These are phyloP conservation scores for Sphaerobolus stellatus DNA, from an alignment of 1,284 basidiomycete genomes.

Conservation along the genomic window DNA sequence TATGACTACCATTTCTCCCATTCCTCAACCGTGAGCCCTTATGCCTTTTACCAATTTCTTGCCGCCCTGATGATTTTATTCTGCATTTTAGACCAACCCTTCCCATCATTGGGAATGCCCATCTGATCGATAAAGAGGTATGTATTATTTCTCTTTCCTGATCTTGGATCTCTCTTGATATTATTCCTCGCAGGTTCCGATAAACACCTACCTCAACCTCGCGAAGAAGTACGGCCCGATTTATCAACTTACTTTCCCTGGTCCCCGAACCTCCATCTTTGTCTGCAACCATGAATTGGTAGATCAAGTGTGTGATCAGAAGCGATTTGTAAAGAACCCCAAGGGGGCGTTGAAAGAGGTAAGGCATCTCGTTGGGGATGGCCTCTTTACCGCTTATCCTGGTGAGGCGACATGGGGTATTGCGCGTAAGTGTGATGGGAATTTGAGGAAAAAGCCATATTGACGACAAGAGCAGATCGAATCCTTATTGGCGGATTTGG, in stretches of 20 bases:
- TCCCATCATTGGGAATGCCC: conserved; percentile 46
- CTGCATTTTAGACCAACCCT: conserved; percentile 27
- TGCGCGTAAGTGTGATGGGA: conserved; percentile 36
- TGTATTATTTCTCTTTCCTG: neutral
- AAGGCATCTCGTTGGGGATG: conserved; percentile 45
- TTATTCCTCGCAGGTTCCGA: neutral
- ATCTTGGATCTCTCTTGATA: neutral
- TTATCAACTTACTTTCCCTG: conserved; percentile 41
- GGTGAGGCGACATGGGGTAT: conserved; percentile 51
- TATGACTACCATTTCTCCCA: conserved; percentile 27
- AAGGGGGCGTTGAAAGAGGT: conserved; percentile 37
- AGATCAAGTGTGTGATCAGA: conserved; percentile 47
- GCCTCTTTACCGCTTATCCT: conserved; percentile 43
- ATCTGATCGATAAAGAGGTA: conserved; percentile 38
- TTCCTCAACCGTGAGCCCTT: conserved; percentile 34
- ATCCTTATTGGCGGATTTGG: conserved; percentile 55
- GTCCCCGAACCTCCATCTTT: conserved; percentile 32
- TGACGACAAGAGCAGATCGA: too few relatives aligned
- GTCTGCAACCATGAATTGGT: conserved; percentile 41
- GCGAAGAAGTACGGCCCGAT: conserved; percentile 49
- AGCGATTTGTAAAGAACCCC: conserved; percentile 44
- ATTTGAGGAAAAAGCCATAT: too few relatives aligned
- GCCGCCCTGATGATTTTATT: neutral
- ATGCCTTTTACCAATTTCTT: neutral
- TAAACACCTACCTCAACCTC: conserved; percentile 31